Percentiles rank a stretch among this genome's conserved stretches.
These are phyloP conservation scores for Pythium myriotylum DNA, from an alignment of 352 stramenopile genomes.

Conservation along the genomic window DNA sequence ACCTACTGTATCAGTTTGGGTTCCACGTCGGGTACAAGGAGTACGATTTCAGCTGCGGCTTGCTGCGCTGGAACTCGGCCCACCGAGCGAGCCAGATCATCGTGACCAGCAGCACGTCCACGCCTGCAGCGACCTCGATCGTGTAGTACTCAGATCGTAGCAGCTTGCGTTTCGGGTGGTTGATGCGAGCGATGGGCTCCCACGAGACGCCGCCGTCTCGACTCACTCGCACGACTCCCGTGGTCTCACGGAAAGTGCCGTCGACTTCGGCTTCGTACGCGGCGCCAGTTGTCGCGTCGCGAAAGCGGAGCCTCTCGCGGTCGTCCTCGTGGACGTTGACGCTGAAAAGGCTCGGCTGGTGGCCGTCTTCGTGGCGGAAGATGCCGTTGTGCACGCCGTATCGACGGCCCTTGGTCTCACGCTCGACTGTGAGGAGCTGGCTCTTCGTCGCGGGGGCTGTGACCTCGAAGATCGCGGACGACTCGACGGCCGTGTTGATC, in stretches of 20 bases:
- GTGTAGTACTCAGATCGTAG: neutral
- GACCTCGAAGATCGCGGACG: constrained; percentile 8
- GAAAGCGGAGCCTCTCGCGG: neutral
- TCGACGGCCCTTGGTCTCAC: neutral
- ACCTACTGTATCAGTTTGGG: too few species aligned
- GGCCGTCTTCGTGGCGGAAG: constrained; percentile 9
- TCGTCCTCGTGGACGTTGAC: neutral
- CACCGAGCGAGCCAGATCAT: constrained; percentile 15
- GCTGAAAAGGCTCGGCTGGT: constrained; percentile 2
- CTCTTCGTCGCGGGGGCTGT: neutral
- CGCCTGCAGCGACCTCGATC: constrained; percentile 11
- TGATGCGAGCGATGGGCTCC: constrained; percentile 7
- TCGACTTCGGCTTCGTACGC: neutral
- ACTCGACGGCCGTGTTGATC: constrained; percentile 7
- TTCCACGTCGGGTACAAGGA: too few species aligned
- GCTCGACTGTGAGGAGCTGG: constrained; percentile 7
- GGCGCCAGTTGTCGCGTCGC: neutral
- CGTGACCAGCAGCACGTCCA: constrained; percentile 4
- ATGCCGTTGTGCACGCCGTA: constrained; percentile 12
- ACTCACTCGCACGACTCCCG: neutral
- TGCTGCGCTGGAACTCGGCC: constrained; percentile 6
- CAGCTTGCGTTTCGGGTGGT: neutral
- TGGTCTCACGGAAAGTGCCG: constrained; percentile 1
- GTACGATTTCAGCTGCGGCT: constrained; percentile 12
- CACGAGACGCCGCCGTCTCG: neutral